These are phyloP conservation scores for Caryopteris hybrid DNA, from an alignment of 305 asterid species.

Conservation along the genomic window DNA sequence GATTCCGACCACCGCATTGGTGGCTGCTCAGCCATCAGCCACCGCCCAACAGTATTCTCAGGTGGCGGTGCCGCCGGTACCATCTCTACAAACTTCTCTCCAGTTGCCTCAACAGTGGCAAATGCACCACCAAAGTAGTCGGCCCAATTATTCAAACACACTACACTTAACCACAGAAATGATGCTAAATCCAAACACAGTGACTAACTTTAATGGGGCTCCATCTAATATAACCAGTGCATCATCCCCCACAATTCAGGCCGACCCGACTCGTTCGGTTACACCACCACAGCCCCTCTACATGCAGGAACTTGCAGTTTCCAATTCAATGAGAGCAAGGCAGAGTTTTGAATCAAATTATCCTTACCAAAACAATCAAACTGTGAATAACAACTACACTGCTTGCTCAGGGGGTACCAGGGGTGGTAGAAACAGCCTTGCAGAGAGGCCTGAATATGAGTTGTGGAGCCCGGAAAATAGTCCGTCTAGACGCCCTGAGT, in stretches of 20 bases:
- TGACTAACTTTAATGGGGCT: constrained; percentile 28
- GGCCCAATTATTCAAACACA: constrained; percentile 23
- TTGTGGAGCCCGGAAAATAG: constrained; percentile 76
- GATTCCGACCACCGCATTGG: constrained; percentile 24
- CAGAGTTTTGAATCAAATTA: constrained; percentile 33
- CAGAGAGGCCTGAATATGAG: constrained; percentile 43
- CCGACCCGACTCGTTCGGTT: constrained; percentile 24
- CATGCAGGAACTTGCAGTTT: constrained; percentile 27
- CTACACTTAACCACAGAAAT: constrained; percentile 37
- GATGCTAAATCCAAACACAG: constrained; percentile 28
- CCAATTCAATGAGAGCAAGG: constrained; percentile 34
- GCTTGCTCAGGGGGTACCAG: constrained; percentile 33
- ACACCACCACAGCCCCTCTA: constrained; percentile 31
- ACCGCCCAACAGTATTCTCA: constrained; percentile 28
- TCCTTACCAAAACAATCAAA: constrained; percentile 37
- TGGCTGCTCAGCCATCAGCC: constrained; percentile 36
- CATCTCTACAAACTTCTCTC: constrained; percentile 35
- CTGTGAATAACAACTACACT: constrained; percentile 32
- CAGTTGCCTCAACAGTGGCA: constrained; percentile 44
- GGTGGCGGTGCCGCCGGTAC: constrained; percentile 24
- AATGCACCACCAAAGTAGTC: constrained; percentile 29
- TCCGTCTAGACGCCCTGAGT: constrained; percentile 46
- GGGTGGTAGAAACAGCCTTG: constrained; percentile 39
- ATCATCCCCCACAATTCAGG: constrained; percentile 21
- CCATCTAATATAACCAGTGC: constrained; percentile 16